Evolutionary conservation across 1,139 yeast species (phyloP).

Genomic region (Protomyces inouyei): DNA sequence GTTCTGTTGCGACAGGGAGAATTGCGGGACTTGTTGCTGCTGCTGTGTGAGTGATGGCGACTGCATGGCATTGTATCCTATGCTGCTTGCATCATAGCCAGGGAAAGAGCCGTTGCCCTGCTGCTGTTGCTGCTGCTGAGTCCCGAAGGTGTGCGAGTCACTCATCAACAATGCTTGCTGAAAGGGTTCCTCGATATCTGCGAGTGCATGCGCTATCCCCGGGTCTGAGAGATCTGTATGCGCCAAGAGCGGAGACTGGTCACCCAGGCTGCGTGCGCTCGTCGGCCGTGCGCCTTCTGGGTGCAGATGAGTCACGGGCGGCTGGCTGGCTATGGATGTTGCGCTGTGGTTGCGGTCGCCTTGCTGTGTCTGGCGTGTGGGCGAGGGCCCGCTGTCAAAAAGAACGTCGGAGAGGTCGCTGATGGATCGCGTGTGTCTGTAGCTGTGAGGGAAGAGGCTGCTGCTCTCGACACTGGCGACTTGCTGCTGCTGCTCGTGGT

Average conservation of each 20-base stretch:
- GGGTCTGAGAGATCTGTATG: neutral
- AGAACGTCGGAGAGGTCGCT: neutral
- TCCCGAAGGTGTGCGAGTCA: neutral
- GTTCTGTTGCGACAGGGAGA: neutral
- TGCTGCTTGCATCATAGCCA: neutral
- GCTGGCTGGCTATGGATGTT: too few species aligned
- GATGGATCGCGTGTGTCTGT: neutral
- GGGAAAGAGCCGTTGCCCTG: neutral
- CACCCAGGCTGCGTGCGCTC: neutral
- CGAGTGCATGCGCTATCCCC: neutral
- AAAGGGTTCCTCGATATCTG: neutral
- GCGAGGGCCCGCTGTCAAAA: neutral
- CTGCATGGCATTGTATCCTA: neutral
- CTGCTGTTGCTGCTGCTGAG: neutral
- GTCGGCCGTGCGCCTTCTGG: neutral
- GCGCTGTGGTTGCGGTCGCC: too few species aligned
- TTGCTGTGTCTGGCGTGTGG: neutral
- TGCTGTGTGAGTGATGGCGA: neutral
- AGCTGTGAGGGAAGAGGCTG: neutral
- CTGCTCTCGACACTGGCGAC: neutral
- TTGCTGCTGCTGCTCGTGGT: neutral
- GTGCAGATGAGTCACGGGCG: neutral
- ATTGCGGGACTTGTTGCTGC: neutral
- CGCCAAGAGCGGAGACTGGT: neutral
- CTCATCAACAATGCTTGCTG: neutral